Evolutionary conservation across 2,329 filamentous ascomycete species (phyloP).

Genomic region (Aspergillus thermomutatus): DNA sequence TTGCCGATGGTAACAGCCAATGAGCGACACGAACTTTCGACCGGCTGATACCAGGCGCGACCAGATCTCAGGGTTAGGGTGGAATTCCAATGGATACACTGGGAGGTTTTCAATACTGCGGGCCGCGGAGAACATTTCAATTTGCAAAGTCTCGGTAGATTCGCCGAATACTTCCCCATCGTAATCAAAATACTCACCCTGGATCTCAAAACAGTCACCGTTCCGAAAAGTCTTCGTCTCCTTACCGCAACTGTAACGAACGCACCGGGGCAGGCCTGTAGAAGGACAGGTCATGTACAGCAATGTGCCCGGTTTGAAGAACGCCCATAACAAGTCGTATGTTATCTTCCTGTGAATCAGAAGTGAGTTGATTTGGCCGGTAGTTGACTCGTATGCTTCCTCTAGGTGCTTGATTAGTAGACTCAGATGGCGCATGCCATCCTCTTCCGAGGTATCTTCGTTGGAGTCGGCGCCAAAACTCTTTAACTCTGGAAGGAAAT

Average conservation of each 20-base stretch:
- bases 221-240: conserved; percentile 10
- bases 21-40: background rate
- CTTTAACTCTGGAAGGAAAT: conserved; percentile 10
- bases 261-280: conserved; percentile 8
- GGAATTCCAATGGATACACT: conserved; percentile 26
- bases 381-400: conserved; percentile 9
- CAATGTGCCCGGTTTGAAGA: conserved; percentile 29
- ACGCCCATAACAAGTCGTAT: conserved; percentile 28
- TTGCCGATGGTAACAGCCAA: background rate
- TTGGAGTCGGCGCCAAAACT: background rate
- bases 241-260: conserved; percentile 11
- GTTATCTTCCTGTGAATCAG: conserved; percentile 23
- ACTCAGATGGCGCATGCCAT: background rate
- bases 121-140: conserved; percentile 15
- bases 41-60: background rate
- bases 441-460: background rate
- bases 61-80: conserved; percentile 12
- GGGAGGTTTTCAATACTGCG: conserved; percentile 20
- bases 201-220: background rate
- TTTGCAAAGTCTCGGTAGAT: conserved; percentile 13
- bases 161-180: conserved; percentile 23
- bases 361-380: conserved; percentile 14
- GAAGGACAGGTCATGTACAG: conserved; percentile 17
- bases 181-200: conserved; percentile 22
- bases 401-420: background rate